Conservation (phyloP, 2,329 filamentous ascomycete genomes). For the Colletotrichum incanum region DNA sequence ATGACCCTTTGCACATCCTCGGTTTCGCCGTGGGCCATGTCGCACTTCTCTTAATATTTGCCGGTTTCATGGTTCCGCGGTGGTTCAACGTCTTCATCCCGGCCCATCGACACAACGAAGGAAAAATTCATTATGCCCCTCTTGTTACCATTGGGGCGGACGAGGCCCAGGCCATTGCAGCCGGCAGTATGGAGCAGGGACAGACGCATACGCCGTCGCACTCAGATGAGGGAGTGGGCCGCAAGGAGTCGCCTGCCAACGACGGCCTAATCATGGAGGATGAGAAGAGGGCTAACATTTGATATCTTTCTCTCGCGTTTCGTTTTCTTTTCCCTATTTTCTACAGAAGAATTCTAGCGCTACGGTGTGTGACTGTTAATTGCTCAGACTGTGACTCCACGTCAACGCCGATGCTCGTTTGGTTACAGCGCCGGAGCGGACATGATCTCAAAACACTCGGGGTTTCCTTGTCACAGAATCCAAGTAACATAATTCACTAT, state of each 20-base stretch:
- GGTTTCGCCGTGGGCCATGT: constrained; percentile 66
- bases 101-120: constrained; percentile 60
- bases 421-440: too few relatives aligned
- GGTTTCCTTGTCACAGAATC: too few relatives aligned
- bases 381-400: neutral
- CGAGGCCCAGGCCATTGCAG: constrained; percentile 39
- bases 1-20: constrained; percentile 66
- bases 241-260: constrained; percentile 21
- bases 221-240: constrained; percentile 6
- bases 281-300: neutral
- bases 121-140: constrained; percentile 51
- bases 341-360: neutral
- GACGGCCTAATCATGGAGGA: constrained; percentile 19
- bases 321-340: neutral
- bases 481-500: neutral
- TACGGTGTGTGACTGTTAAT: neutral
- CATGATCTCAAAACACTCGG: too few relatives aligned
- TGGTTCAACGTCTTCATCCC: constrained; percentile 71
- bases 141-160: constrained; percentile 36
- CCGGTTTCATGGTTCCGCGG: constrained; percentile 66
- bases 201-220: neutral
- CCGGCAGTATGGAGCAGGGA: constrained; percentile 27
- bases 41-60: constrained; percentile 61
- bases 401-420: too few relatives aligned
- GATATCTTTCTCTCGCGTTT: neutral